phyloP scores from a whole-genome alignment of 2,329 filamentous ascomycete genomes.

The Botrytis medusae region DNA sequence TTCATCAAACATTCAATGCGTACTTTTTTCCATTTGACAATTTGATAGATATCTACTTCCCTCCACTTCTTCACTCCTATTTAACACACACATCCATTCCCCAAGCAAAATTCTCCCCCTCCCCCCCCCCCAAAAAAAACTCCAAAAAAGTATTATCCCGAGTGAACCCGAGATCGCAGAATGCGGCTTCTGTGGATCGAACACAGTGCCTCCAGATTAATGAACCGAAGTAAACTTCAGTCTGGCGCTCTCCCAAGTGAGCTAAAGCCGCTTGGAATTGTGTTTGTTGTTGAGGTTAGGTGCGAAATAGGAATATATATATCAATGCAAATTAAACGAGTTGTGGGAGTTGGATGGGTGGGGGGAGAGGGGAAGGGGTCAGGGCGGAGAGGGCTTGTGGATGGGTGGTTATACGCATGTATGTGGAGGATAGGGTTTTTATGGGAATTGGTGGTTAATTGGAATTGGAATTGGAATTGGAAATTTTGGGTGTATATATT shows the following conservation, averaged over 20 bases:
- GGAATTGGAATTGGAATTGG: too few relatives aligned
- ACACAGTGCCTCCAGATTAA: slow-evolving; percentile 13
- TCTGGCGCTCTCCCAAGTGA: slow-evolving; percentile 15
- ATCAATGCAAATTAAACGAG: too few relatives aligned
- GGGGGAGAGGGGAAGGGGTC: too few relatives aligned
- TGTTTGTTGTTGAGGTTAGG: not conserved
- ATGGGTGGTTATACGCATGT: not conserved
- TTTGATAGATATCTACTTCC: not conserved
- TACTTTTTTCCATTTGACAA: not conserved
- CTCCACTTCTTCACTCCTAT: not conserved
- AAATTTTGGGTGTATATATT: not conserved
- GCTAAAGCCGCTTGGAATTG: slow-evolving; percentile 5
- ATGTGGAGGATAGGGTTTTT: too few relatives aligned
- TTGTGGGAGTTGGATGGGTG: too few relatives aligned
- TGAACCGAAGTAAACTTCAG: not conserved
- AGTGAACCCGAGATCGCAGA: slow-evolving; percentile 4
- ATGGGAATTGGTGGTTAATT: not conserved
- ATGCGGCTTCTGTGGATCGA: slow-evolving; percentile 16
- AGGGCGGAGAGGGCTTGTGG: not conserved
- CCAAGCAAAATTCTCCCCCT: too few relatives aligned
- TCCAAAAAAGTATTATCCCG: not conserved
- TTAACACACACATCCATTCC: too few relatives aligned
- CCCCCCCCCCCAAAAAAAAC: not conserved
- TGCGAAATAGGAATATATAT: too few relatives aligned
- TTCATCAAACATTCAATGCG: not conserved